Base-by-base conservation (phyloP, 2,329 filamentous ascomycete genomes). In the Calcarisporium arbuscula region DNA sequence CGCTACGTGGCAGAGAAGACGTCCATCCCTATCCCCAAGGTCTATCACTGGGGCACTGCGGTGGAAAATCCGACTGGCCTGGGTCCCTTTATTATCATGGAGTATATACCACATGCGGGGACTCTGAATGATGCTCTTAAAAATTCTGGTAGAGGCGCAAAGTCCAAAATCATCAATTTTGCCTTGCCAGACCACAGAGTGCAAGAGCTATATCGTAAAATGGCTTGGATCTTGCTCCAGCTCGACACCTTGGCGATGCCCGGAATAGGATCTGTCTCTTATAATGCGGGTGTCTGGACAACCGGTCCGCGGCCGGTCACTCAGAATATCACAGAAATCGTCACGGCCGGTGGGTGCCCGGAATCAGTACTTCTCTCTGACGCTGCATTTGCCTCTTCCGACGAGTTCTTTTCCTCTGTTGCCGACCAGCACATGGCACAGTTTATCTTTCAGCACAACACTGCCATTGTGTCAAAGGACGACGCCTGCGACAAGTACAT, bases 141-240 rank as follows among this genome's bases (percentile, higher is more conserved):
- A 19, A 50, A 49, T 22, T 54, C 54, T 7, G 41, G 32, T 1
- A 39, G 42, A 12, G 27, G 38, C 10, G 30, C 16, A 50, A 58
- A 8, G 32, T 38, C 18, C 56, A 44, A 64, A 40, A 40, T 56
- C 12, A 52, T 67, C 15, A 36, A 39, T 23, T 22, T 20, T 11
- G 19, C n/a, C 6, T 5, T 21, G 17, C n/a, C 29, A n/a, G 46
- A 61, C 21, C 38, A 49, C 5, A 56, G 48, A 20, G 53, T 66
- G 0, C 38, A 53, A 33, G 35, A 42, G 7, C 36, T 64, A 2
- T 68, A 67, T 41, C 33, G 48, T 3, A 53, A 68, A 39, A 52
- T 68, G 37, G 64, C 64, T 10, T 53, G 58, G 19, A 60, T 66
- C 23, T 19, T 67, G 12, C 49, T 69, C 5, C 55, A 67, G 36